Conservation (phyloP, 2,329 filamentous ascomycete species). For the Lecanoromycetidae sp. region DNA sequence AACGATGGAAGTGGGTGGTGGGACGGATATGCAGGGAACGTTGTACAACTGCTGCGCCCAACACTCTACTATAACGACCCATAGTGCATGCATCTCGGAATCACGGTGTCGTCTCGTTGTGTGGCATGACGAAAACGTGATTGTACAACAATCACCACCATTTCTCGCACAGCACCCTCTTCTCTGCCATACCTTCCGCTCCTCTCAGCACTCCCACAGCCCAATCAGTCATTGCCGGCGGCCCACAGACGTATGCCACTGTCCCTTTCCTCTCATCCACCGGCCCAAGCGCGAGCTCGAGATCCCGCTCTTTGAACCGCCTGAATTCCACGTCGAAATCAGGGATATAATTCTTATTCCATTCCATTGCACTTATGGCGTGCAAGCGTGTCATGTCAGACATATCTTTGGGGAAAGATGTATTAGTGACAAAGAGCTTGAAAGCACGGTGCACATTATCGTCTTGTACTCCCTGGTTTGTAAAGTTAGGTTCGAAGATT, state of each 20-base stretch:
- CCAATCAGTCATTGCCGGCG: conserved; percentile 56
- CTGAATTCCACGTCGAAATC: conserved; percentile 22
- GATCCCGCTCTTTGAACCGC: conserved; percentile 29
- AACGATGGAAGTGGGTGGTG: too few relatives aligned
- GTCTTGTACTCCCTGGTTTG: too few relatives aligned
- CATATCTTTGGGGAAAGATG: too few relatives aligned
- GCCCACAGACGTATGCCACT: conserved; percentile 56
- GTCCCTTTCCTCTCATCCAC: conserved; percentile 29
- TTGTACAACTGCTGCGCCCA: too few relatives aligned
- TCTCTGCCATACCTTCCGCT: conserved; percentile 33
- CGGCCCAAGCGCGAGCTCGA: conserved; percentile 25
- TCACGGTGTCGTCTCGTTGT: too few relatives aligned
- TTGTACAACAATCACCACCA: conserved; percentile 43
- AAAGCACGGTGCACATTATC: too few relatives aligned
- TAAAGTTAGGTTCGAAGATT: conserved; percentile 24
- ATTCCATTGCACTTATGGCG: conserved; percentile 12
- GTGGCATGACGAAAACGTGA: neutral
- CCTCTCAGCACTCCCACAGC: conserved; percentile 37
- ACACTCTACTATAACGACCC: too few relatives aligned
- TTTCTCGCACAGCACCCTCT: conserved; percentile 46
- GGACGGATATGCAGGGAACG: too few relatives aligned
- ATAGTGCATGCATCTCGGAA: too few relatives aligned
- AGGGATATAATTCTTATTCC: conserved; percentile 16
- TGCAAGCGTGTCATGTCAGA: neutral
- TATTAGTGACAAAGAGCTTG: conserved; percentile 22